Base-by-base conservation (phyloP, 371 early-diverging fungal genomes). In the Gilbertella persicaria region DNA sequence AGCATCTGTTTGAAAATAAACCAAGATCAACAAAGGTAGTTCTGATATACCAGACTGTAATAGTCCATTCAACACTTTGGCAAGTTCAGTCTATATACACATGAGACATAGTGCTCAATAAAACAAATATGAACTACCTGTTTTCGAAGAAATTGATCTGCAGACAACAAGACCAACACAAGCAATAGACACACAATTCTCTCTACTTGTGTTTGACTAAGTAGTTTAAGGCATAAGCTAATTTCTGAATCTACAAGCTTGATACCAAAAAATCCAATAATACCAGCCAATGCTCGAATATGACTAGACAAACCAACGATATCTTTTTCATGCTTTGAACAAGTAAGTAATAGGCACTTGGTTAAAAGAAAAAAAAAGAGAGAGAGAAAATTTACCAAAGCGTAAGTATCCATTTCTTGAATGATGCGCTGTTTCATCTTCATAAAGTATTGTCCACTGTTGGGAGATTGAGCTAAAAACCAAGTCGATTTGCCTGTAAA, bases 201-300 rank as follows among this genome's bases (percentile, higher is more conserved):
- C 48, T 72, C 68, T 9, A 57, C 46, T 23, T 53, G 33, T 5
- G 77, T 45, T 9, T 48, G 36, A 16, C 49, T 53, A 20, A 73
- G 47, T 13, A 71, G 4, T 35, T 52, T 45, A 16, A 71, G 25
- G 30, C 69, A 66, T 0, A 60, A 17, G 9, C 39, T 29, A 9
- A 65, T 51, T 28, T 77, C 71, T 4, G 44, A 16, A 30, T 73
- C 69, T 4, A 45, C 50, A 14, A 73, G 37, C 25, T 69, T 71
- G 4, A 77, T 65, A 8, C 78, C 74, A 50, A 77, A 63, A 43
- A 62, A 77, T 2, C 69, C 76, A 0, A 66, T 52, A 2, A 76
- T 46, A 0, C 76, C 76, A 26, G 61, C 58, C 16, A 76, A 33
- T 28, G 64, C 76, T n/a, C 78, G 64, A 12, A 77, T 42, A 23